Evolutionary conservation across 2,329 filamentous ascomycete species (phyloP).

Genomic region (Trichothecium roseum): DNA sequence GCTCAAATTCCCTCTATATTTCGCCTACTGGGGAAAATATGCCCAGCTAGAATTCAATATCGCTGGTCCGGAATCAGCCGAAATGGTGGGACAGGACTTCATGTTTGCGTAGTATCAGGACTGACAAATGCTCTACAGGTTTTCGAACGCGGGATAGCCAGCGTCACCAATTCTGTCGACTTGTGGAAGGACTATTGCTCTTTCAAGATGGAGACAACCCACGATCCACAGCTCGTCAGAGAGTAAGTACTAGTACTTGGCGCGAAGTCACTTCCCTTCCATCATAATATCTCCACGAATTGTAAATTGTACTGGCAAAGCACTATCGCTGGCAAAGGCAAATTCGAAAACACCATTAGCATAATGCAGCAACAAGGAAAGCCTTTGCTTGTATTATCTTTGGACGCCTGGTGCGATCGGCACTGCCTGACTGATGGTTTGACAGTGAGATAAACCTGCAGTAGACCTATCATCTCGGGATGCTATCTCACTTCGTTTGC

Average conservation of each 20-base stretch:
- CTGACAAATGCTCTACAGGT: conserved; percentile 41
- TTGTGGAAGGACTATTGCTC: conserved; percentile 95
- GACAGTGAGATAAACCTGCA: conserved; percentile 65
- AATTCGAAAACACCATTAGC: neutral
- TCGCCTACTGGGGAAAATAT: conserved; percentile 99
- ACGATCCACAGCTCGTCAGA: conserved; percentile 91
- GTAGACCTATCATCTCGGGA: conserved; percentile 44
- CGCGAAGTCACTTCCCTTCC: neutral
- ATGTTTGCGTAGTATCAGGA: neutral
- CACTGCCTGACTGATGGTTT: conserved; percentile 15
- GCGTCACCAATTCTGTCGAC: conserved; percentile 88
- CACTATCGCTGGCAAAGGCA: no score
- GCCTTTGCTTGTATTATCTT: no score
- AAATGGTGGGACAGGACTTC: conserved; percentile 59
- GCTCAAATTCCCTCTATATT: conserved; percentile 86
- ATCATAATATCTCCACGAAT: no score
- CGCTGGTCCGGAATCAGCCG: conserved; percentile 89
- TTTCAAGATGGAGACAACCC: conserved; percentile 96
- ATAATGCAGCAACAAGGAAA: neutral
- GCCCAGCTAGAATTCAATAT: conserved; percentile 96
- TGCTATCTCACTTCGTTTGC: conserved; percentile 54
- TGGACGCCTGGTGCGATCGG: neutral
- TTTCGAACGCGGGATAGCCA: conserved; percentile 89
- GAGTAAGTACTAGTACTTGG: conserved; percentile 81
- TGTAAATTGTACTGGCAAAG: neutral